Evolutionary conservation across 192 early-diverging fungal genomes (phyloP), one percentile per base, ranked within the genome.

Genomic region (Allomyces javanicus): DNA sequence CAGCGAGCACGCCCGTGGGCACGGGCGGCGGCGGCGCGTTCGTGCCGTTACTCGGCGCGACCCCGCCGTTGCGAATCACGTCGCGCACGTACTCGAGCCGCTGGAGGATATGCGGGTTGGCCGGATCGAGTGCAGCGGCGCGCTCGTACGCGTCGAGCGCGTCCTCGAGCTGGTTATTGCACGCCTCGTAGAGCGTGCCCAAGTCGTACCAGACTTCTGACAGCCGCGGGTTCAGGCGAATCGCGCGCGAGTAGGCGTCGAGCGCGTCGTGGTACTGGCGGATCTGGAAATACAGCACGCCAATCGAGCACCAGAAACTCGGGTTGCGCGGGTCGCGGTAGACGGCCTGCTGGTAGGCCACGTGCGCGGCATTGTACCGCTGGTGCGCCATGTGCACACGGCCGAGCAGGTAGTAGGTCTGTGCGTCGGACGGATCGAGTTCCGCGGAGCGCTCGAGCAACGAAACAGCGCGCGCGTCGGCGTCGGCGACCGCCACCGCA

Each of bases 301-400:
- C 96, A 69, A 99, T 99, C 1, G 93, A 96, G 74, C 93, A 96
- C 96, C 96, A 99, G 72, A 96, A 96, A 10, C 87, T 90, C 10
- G 94, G 93, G 68, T 97, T 96, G 63, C 86, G 83, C 17, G 86
- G 87, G 73, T 99, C 94, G 44, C 87, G 84, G 71, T 91, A 85
- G 7, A 99, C 93, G 11, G 94, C 94, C 71, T 95, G 91, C 77
- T 99, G 94, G 73, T 97, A 99, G 0, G 91, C 89, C 67, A 95
- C 90, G 77, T 97, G 97, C 0, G 96, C 96, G 70, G 93, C 89
- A 73, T 86, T 92, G 77, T 86, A 92, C 65, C 93, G 91, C 69
- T 87, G 86, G 78, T 93, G 89, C 9, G 87, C 83, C 94, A 99
- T 99, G 71, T 94, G 91, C 70, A 92, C 94, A 21, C 96, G 83